These are phyloP conservation scores for Wickerhamiella kazuoi DNA, from an alignment of 805 yeast species.

Conservation along the genomic window DNA sequence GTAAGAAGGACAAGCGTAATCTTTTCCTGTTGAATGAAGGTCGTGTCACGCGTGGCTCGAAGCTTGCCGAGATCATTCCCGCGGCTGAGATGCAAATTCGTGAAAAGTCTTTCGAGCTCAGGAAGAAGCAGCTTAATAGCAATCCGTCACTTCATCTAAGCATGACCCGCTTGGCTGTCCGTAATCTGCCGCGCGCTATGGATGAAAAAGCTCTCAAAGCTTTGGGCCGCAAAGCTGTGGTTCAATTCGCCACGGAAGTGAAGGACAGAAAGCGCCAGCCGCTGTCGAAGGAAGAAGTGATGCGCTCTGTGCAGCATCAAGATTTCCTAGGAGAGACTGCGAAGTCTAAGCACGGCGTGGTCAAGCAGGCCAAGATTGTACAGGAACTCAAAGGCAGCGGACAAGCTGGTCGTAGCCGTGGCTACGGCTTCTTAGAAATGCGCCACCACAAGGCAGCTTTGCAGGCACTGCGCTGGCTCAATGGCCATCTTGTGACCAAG, in stretches of 20 bases:
- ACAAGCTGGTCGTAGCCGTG: slow-evolving; percentile 78
- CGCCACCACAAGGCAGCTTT: slow-evolving; percentile 83
- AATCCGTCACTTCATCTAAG: slow-evolving; percentile 86
- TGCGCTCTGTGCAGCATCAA: slow-evolving; percentile 59
- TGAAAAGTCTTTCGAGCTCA: slow-evolving; percentile 66
- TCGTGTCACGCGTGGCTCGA: slow-evolving; percentile 64
- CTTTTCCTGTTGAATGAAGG: slow-evolving; percentile 85
- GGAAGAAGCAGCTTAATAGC: slow-evolving; percentile 78
- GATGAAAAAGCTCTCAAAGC: slow-evolving; percentile 76
- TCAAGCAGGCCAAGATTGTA: slow-evolving; percentile 81
- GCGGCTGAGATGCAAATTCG: slow-evolving; percentile 68
- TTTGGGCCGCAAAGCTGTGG: slow-evolving; percentile 84
- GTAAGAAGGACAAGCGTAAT: slow-evolving; percentile 68
- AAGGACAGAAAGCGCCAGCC: slow-evolving; percentile 60
- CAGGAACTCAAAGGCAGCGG: slow-evolving; percentile 85
- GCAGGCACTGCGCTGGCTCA: slow-evolving; percentile 94
- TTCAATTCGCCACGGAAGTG: slow-evolving; percentile 83
- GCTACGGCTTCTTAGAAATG: slow-evolving; percentile 88
- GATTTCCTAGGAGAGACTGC: slow-evolving; percentile 29
- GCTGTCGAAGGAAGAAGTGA: slow-evolving; percentile 71
- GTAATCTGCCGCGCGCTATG: slow-evolving; percentile 89
- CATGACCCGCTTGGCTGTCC: slow-evolving; percentile 83
- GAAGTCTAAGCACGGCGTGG: slow-evolving; percentile 64
- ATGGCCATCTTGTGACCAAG: slow-evolving; percentile 68
- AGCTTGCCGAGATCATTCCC: slow-evolving; percentile 51